Evolutionary conservation across 176 grass and related monocot genomes (phyloP).

Genomic region (Ensete glaucum): DNA sequence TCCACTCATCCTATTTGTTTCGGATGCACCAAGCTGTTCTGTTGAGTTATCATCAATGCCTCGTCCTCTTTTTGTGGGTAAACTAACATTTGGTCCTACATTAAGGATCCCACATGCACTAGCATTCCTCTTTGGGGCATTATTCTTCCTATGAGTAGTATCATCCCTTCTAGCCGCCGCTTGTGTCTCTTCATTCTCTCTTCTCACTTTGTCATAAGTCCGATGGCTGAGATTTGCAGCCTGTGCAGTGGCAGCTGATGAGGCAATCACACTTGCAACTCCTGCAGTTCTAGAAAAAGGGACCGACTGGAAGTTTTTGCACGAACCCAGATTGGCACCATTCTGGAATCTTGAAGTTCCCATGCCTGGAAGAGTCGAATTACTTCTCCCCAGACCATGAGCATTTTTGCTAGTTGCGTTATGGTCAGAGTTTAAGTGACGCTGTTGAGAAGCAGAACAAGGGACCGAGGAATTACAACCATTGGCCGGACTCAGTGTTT

Average conservation of each 20-base stretch:
- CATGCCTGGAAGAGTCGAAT: conserved; percentile 10
- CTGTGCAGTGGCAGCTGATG: conserved; percentile 34
- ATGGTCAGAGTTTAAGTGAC: conserved; percentile 8
- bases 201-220: conserved; percentile 43
- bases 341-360: conserved; percentile 13
- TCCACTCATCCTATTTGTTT: conserved; percentile 27
- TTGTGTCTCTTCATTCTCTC: conserved; percentile 43
- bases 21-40: conserved; percentile 1
- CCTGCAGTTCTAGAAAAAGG: conserved; percentile 33
- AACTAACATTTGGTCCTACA: conserved; percentile 10
- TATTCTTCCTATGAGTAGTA: conserved; percentile 34
- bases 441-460: conserved; percentile 3
- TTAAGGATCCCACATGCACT: conserved; percentile 25
- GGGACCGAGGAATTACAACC: background rate
- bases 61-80: conserved; percentile 23
- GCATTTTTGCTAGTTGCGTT: background rate
- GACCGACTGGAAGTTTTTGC: conserved; percentile 20
- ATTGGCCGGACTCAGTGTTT: background rate
- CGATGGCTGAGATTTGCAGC: conserved; percentile 45
- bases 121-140: conserved; percentile 36
- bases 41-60: conserved; percentile 11
- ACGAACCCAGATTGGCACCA: conserved; percentile 21
- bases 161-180: conserved; percentile 43
- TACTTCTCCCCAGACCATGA: conserved; percentile 9
- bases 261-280: conserved; percentile 51